Percentiles rank a stretch among this genome's conserved stretches.
These are phyloP conservation scores for Phytophthora ohioensis DNA, from an alignment of 352 stramenopile species.

Conservation along the genomic window DNA sequence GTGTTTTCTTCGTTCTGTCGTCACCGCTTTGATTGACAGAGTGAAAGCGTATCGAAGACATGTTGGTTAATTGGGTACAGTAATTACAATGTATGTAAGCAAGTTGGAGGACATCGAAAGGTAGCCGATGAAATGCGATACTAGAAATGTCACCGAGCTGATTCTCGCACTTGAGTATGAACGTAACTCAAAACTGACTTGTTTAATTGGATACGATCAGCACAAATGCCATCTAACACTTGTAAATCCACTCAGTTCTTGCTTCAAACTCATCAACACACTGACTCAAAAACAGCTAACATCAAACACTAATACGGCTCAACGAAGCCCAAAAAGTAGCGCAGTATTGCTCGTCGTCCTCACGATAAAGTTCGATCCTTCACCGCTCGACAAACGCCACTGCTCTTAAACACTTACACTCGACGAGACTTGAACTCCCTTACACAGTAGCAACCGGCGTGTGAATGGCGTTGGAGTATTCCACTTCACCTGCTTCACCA, in stretches of 20 bases:
- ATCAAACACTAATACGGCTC: slow-evolving; percentile 1
- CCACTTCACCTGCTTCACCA: slow-evolving; percentile 2
- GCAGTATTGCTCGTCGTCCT: slow-evolving; percentile 6
- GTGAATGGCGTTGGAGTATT: slow-evolving; percentile 31
- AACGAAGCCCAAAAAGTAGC: slow-evolving; percentile 7
- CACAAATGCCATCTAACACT: slow-evolving; percentile 18
- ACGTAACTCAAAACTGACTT: neutral
- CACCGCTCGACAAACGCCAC: slow-evolving; percentile 1
- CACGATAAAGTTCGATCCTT: slow-evolving; percentile 31
- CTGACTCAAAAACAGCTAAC: slow-evolving; percentile 24
- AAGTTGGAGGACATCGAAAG: no score
- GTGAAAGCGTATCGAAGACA: no score
- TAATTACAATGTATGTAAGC: no score
- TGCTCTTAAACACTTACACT: slow-evolving; percentile 14
- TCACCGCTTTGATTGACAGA: no score
- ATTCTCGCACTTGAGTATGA: no score
- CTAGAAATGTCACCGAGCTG: no score
- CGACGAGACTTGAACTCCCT: slow-evolving; percentile 6
- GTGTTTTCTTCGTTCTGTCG: no score
- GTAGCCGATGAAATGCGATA: no score
- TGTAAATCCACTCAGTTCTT: slow-evolving; percentile 10
- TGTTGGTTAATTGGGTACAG: no score
- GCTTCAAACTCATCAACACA: slow-evolving; percentile 18
- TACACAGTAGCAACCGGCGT: slow-evolving; percentile 20
- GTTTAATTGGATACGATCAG: slow-evolving; percentile 2